Percentiles rank a stretch among this genome's conserved stretches.
Evolutionary conservation across 75 land plant species (phyloP).

Genomic region (Picea sitchensis): DNA sequence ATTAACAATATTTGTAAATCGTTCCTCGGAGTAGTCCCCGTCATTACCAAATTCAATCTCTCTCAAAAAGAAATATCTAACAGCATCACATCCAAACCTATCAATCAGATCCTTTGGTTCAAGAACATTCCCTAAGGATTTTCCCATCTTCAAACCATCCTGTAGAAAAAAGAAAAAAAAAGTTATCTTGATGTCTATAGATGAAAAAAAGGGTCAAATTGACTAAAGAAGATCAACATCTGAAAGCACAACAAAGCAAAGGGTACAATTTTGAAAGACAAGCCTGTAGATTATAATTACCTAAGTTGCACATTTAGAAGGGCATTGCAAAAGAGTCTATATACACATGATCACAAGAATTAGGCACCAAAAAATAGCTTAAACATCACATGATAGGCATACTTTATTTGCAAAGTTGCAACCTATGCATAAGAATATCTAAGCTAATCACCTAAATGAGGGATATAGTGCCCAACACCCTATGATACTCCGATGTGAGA

Average conservation of each 20-base stretch:
- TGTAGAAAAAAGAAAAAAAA: slow-evolving; percentile 50
- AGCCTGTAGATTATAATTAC: too few relatives aligned
- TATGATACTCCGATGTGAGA: too few relatives aligned
- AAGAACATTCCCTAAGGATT: slow-evolving; percentile 92
- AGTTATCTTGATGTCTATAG: neutral
- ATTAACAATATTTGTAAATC: slow-evolving; percentile 87
- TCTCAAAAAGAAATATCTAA: slow-evolving; percentile 88
- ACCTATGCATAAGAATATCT: too few relatives aligned
- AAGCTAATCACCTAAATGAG: too few relatives aligned
- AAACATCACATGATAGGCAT: too few relatives aligned
- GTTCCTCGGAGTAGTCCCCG: slow-evolving; percentile 94
- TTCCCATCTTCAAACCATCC: slow-evolving; percentile 99
- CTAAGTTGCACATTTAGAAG: too few relatives aligned
- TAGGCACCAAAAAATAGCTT: too few relatives aligned
- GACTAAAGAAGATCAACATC: neutral
- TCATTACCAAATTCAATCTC: slow-evolving; percentile 97
- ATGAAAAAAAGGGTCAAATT: neutral
- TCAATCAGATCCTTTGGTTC: slow-evolving; percentile 86
- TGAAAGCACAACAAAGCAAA: neutral
- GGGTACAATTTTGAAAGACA: too few relatives aligned
- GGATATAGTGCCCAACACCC: too few relatives aligned
- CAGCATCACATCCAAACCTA: slow-evolving; percentile 93
- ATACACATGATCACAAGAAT: too few relatives aligned
- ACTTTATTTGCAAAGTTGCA: too few relatives aligned
- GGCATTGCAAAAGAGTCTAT: too few relatives aligned